These are phyloP conservation scores for Boechera divaricarpa DNA, from an alignment of 345 rosid species.

Conservation along the genomic window DNA sequence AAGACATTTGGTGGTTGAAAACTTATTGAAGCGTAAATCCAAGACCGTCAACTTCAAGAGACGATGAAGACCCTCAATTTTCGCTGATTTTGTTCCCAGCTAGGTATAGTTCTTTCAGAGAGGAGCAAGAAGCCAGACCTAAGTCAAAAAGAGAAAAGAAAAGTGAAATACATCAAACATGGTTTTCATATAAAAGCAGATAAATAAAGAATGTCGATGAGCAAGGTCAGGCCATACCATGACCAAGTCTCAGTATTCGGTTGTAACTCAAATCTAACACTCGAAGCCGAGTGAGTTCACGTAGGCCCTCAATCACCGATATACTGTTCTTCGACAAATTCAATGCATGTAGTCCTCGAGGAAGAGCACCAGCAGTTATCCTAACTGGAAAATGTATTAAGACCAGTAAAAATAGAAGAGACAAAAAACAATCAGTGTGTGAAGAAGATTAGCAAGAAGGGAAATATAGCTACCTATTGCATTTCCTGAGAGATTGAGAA, in stretches of 20 bases:
- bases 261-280: slow-evolving; percentile 94
- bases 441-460: slow-evolving; percentile 20
- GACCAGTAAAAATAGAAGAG: slow-evolving; percentile 20
- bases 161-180: slow-evolving; percentile 17
- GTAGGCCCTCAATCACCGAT: slow-evolving; percentile 85
- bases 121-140: slow-evolving; percentile 96
- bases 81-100: slow-evolving; percentile 94
- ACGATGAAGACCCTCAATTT: slow-evolving; percentile 95
- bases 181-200: slow-evolving; percentile 10
- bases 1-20: slow-evolving; percentile 80
- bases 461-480: slow-evolving; percentile 66
- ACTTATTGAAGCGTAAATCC: slow-evolving; percentile 92
- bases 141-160: slow-evolving; percentile 4
- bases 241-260: slow-evolving; percentile 81
- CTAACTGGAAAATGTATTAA: slow-evolving; percentile 54
- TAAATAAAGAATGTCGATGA: slow-evolving; percentile 10
- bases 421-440: slow-evolving; percentile 19
- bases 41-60: slow-evolving; percentile 77
- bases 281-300: slow-evolving; percentile 91
- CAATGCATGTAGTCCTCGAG: slow-evolving; percentile 85
- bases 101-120: slow-evolving; percentile 90
- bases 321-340: slow-evolving; percentile 85
- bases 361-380: slow-evolving; percentile 88
- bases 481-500: slow-evolving; percentile 90
- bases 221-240: slow-evolving; percentile 60